Percentiles rank a stretch among this genome's conserved stretches.
Conservation (phyloP, 495 filamentous ascomycete species). For the Clohesyomyces aquaticus region DNA sequence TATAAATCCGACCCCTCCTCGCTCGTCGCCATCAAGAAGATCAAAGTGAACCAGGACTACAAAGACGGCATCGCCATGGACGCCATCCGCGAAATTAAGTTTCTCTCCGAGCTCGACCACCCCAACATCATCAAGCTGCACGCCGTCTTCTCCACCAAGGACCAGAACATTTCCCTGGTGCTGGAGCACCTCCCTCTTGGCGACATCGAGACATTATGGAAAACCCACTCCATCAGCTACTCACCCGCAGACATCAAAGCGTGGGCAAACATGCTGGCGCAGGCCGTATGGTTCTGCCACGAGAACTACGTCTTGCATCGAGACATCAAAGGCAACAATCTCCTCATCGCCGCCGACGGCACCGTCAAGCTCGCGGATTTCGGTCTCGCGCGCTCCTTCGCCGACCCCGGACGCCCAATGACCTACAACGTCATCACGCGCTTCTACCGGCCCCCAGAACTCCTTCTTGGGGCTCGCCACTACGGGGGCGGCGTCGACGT, state of each 20-base stretch:
- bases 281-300: slow-evolving; percentile 96
- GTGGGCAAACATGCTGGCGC: slow-evolving; percentile 96
- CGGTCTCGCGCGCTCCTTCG: slow-evolving; percentile 84
- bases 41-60: slow-evolving; percentile 86
- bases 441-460: slow-evolving; percentile 85
- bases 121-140: slow-evolving; percentile 92
- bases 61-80: slow-evolving; percentile 89
- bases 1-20: slow-evolving; percentile 66
- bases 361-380: slow-evolving; percentile 98
- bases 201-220: slow-evolving; percentile 89
- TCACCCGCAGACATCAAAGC: slow-evolving; percentile 88
- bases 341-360: slow-evolving; percentile 89
- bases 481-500: slow-evolving; percentile 92
- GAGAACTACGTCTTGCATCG: slow-evolving; percentile 92
- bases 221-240: slow-evolving; percentile 59
- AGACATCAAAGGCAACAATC: slow-evolving; percentile 99
- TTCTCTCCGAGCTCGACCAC: slow-evolving; percentile 91
- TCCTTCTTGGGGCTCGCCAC: slow-evolving; percentile 84
- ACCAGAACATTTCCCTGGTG: slow-evolving; percentile 91
- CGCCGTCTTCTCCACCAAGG: slow-evolving; percentile 89
- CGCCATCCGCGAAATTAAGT: slow-evolving; percentile 91
- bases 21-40: slow-evolving; percentile 95
- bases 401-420: slow-evolving; percentile 87
- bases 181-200: slow-evolving; percentile 89
- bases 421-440: slow-evolving; percentile 93